phyloP scores from a whole-genome alignment of 345 rosid genomes.

The Capsella bursapastoris region DNA sequence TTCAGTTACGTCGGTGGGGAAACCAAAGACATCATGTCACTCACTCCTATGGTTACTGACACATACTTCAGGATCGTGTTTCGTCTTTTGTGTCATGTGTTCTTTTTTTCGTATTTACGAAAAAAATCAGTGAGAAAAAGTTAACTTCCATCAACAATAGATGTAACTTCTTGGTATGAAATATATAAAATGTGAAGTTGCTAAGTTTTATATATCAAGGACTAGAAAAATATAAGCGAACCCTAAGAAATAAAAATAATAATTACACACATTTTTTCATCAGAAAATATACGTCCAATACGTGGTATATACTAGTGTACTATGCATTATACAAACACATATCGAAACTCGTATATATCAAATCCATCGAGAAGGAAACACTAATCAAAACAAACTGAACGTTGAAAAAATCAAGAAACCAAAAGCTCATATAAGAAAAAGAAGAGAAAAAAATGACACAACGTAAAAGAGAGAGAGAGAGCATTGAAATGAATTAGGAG shows the following conservation, averaged over 20 bases:
- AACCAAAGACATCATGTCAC: constrained; percentile 22
- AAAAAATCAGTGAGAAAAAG: not conserved
- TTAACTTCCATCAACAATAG: not conserved
- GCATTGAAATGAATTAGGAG: constrained; percentile 10
- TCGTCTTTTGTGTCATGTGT: not conserved
- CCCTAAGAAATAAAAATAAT: not conserved
- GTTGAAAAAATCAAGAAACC: constrained; percentile 33
- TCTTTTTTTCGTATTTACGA: not conserved
- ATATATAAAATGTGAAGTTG: not conserved
- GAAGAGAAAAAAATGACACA: constrained; percentile 22
- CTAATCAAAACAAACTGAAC: constrained; percentile 37
- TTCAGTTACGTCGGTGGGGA: constrained; percentile 64
- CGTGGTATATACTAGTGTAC: not conserved
- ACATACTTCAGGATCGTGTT: constrained; percentile 7
- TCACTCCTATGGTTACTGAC: constrained; percentile 37
- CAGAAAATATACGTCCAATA: not conserved
- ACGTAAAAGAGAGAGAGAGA: not conserved
- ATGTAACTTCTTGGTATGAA: constrained; percentile 6
- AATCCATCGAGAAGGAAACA: constrained; percentile 22
- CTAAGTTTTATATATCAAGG: not conserved
- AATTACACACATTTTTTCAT: not conserved
- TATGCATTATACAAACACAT: constrained; percentile 29
- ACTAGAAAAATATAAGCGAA: not conserved
- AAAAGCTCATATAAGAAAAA: constrained; percentile 35
- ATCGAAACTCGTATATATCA: constrained; percentile 35